A percentile compares a stretch with the other conserved stretches of the same genome.
Evolutionary conservation across 192 early-diverging fungal genomes (phyloP).

Genomic region (Jimgerdemannia lactiflua): DNA sequence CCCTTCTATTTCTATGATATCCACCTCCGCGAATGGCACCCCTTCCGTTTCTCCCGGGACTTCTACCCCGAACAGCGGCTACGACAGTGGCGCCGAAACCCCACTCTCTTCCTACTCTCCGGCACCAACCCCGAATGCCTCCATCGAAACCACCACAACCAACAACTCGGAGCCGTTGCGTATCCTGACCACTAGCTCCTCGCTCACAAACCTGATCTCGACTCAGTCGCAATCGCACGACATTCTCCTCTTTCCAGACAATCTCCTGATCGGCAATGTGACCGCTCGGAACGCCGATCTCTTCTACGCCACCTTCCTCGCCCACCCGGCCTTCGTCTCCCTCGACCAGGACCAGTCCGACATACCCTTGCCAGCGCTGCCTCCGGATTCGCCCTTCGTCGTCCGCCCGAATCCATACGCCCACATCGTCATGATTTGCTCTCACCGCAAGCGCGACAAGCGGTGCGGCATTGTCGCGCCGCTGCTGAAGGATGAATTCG

Average conservation of each 20-base stretch:
- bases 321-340: slow-evolving; percentile 20
- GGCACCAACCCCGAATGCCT: background rate
- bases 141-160: background rate
- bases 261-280: slow-evolving; percentile 51
- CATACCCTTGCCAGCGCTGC: background rate
- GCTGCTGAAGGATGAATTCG: slow-evolving; percentile 49
- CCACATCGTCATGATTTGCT: slow-evolving; percentile 52
- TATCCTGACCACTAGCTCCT: slow-evolving; percentile 49
- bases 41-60: too few species aligned
- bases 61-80: too few species aligned
- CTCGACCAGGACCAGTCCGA: slow-evolving; percentile 3
- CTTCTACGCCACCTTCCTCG: slow-evolving; percentile 43
- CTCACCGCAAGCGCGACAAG: slow-evolving; percentile 55
- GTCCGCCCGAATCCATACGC: slow-evolving; percentile 36
- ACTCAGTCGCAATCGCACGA: slow-evolving; percentile 27
- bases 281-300: slow-evolving; percentile 30
- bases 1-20: too few species aligned
- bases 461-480: slow-evolving; percentile 52
- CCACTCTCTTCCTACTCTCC: background rate
- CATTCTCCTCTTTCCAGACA: slow-evolving; percentile 48
- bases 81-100: background rate
- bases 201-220: slow-evolving; percentile 22
- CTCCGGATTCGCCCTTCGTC: slow-evolving; percentile 18
- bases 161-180: slow-evolving; percentile 23
- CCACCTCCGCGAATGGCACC: too few species aligned